Percentiles rank a stretch among this genome's conserved stretches.
phyloP scores from a whole-genome alignment of 345 rosid species.

The Heritiera littoralis region DNA sequence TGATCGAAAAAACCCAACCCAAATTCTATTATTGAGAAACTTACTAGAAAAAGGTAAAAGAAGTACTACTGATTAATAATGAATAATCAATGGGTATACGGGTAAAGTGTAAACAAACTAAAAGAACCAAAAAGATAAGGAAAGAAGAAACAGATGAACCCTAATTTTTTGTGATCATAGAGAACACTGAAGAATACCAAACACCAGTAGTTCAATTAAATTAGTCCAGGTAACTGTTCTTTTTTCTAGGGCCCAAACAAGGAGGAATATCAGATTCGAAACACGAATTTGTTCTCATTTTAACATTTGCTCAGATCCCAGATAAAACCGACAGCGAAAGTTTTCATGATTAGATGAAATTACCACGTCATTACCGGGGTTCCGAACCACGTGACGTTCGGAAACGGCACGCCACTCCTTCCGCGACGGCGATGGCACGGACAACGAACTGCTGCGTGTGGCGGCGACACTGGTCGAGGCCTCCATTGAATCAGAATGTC shows the following conservation, averaged over 20 bases:
- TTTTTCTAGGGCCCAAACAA: neutral
- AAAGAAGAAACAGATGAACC: neutral
- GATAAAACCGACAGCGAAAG: conserved; percentile 8
- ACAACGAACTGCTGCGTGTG: conserved; percentile 66
- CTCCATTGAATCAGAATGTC: conserved; percentile 57
- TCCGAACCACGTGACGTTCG: conserved; percentile 66
- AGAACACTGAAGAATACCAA: neutral
- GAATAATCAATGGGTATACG: neutral
- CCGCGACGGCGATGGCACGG: conserved; percentile 51
- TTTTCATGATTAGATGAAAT: neutral
- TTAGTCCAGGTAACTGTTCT: neutral
- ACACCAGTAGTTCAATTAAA: neutral
- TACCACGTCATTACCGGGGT: conserved; percentile 57
- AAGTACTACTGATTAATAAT: neutral
- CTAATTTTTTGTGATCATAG: neutral
- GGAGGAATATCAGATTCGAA: conserved; percentile 14
- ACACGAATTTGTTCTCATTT: neutral
- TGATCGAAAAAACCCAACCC: neutral
- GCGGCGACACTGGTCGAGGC: conserved; percentile 63
- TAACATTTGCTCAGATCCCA: neutral
- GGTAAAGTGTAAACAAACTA: neutral
- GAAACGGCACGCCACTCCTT: conserved; percentile 97
- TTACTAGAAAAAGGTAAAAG: neutral
- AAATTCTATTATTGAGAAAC: neutral
- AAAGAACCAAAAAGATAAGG: neutral